These are phyloP conservation scores for Clarireedia homoeocarpa DNA, from an alignment of 2,329 filamentous ascomycete genomes.

Conservation along the genomic window DNA sequence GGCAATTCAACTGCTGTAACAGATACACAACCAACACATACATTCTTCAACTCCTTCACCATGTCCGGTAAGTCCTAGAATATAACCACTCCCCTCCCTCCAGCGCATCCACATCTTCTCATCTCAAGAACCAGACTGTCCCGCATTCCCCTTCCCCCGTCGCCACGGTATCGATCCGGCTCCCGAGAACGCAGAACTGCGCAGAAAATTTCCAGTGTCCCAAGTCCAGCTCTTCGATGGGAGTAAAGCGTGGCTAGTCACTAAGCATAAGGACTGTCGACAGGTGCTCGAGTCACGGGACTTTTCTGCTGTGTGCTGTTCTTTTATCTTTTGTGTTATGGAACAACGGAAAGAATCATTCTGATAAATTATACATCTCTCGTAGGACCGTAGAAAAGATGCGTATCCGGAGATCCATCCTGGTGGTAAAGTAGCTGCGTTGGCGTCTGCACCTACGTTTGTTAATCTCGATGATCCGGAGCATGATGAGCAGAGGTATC, in stretches of 20 bases:
- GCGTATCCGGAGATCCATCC: conserved; percentile 41
- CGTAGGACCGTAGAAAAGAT: conserved; percentile 33
- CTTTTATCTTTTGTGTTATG: not conserved
- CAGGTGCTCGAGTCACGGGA: conserved; percentile 36
- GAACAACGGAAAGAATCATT: not conserved
- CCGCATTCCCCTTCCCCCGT: conserved; percentile 34
- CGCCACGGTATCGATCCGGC: conserved; percentile 35
- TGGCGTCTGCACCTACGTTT: conserved; percentile 39
- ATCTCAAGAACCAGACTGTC: no score
- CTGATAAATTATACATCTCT: not conserved
- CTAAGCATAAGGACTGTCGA: conserved; percentile 41
- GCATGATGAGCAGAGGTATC: conserved; percentile 38
- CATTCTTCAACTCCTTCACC: no score
- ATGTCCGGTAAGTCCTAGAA: no score
- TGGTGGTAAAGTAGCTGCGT: conserved; percentile 40
- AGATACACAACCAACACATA: no score
- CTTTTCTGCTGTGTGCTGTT: conserved; percentile 33
- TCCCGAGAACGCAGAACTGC: conserved; percentile 36
- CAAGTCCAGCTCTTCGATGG: conserved; percentile 40
- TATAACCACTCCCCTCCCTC: no score
- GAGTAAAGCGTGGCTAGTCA: conserved; percentile 39
- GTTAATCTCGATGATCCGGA: conserved; percentile 43
- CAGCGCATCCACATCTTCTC: no score
- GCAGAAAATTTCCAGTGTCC: conserved; percentile 37
- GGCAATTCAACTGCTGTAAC: no score